Evolutionary conservation across 2,329 filamentous ascomycete genomes (phyloP), one percentile per base, ranked within the genome.

Genomic region (Orbilia brochopaga): DNA sequence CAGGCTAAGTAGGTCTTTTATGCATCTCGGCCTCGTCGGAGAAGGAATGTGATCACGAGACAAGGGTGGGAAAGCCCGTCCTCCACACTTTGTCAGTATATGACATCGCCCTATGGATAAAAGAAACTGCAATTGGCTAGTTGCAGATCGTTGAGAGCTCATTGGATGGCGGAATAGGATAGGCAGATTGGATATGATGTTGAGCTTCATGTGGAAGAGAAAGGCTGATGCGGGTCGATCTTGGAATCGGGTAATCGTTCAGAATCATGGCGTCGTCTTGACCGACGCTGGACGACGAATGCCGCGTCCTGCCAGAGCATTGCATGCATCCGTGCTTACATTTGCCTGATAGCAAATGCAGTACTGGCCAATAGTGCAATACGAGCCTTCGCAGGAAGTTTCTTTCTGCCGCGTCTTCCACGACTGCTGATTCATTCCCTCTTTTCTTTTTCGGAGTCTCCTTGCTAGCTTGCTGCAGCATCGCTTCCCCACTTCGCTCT

Each of bases 241-340:
- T 48, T 48, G 37, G 4, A 17, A 42, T 15, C n/a, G 13, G 37
- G 37, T 5, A 19, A 23, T 48, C 44, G 24, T 32, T 19, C 35
- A 37, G 63, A 44, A 44, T 42, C 44, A 37, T 17, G 35, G 58
- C 53, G 48, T 52, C 35, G 51, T 53, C 1, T 51, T 52, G 32
- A 50, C 57, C 32, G 52, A 37, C 27, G 51, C 10, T 46, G 10
- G 51, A 54, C 63, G 57, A 69, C 58, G 58, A 63, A 59, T 70
- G 58, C 66, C 59, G 66, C 59, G 53, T 63, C 66, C 58, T 70
- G 66, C 66, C 59, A 70, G 63, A 63, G 59, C 66, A 70, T 64
- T 64, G 66, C 66, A 70, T 64, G 66, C 66, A 70, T 58, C 63
- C 42, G 24, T 11, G 35, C 51, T 48, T 35, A 37, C 51, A 24